These are phyloP conservation scores for Flaveria bidentis DNA, from an alignment of 129 eudicot genomes.

Conservation along the genomic window DNA sequence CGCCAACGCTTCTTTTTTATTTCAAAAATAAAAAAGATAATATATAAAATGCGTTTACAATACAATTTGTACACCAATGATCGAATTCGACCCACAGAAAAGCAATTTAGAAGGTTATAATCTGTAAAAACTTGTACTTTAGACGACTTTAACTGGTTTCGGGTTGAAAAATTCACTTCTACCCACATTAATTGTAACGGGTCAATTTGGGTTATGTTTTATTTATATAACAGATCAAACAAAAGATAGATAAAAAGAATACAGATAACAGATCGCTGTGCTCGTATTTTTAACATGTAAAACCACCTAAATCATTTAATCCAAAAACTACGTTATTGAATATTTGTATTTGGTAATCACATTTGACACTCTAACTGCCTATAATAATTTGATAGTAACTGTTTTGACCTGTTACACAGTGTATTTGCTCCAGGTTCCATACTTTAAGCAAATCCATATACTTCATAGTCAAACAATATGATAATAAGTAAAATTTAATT, in stretches of 20 bases:
- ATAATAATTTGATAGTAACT: neutral
- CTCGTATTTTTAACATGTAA: neutral
- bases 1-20: neutral
- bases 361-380: neutral
- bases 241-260: neutral
- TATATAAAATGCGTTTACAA: neutral
- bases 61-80: too few species aligned
- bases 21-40: too few species aligned
- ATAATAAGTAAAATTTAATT: neutral
- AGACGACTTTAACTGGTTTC: too few species aligned
- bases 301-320: neutral
- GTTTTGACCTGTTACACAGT: neutral
- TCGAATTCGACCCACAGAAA: too few species aligned
- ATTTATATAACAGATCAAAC: neutral
- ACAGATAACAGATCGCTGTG: too few species aligned
- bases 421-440: neutral
- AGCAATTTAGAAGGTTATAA: too few species aligned
- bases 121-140: too few species aligned
- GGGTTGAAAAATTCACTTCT: too few species aligned
- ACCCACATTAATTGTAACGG: too few species aligned
- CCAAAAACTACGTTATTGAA: too few species aligned
- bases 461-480: neutral
- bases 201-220: too few species aligned
- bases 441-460: neutral
- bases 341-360: neutral